Percentiles rank a stretch among this genome's conserved stretches.
These are phyloP conservation scores for Leccinellum luteum DNA, from an alignment of 768 basidiomycete genomes.

Conservation along the genomic window DNA sequence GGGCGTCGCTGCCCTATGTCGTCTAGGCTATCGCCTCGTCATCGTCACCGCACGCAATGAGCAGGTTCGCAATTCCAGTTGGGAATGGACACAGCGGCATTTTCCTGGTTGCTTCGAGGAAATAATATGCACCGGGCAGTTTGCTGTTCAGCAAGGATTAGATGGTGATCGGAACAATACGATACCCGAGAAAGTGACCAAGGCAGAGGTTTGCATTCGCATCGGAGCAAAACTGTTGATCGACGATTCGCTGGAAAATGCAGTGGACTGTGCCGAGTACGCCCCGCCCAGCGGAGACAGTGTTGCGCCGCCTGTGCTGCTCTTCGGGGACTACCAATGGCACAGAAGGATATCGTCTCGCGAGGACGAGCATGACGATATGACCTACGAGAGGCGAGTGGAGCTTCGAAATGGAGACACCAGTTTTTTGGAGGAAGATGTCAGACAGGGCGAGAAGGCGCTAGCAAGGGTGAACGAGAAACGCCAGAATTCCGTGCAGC, in stretches of 20 bases:
- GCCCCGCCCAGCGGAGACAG: conserved; percentile 8
- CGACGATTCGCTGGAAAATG: conserved; percentile 82
- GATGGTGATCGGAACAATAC: conserved; percentile 31
- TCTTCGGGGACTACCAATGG: conserved; percentile 81
- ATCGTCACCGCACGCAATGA: conserved; percentile 74
- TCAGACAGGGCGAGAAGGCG: conserved; percentile 26
- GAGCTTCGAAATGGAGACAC: conserved; percentile 43
- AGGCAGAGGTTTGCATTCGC: conserved; percentile 69
- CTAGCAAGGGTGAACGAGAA: conserved; percentile 44
- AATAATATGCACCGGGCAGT: conserved; percentile 74
- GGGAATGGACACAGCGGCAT: conserved; percentile 64
- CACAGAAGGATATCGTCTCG: conserved; percentile 55
- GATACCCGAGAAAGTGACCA: conserved; percentile 55
- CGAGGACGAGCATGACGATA: conserved; percentile 46
- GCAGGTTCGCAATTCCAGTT: conserved; percentile 53
- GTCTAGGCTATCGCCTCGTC: conserved; percentile 65
- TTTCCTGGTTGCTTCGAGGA: conserved; percentile 63
- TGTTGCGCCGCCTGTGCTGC: conserved; percentile 52
- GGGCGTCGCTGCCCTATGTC: conserved; percentile 51
- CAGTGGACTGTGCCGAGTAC: conserved; percentile 50
- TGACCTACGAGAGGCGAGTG: conserved; percentile 51
- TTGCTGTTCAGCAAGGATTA: conserved; percentile 45
- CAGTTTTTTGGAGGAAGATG: conserved; percentile 57
- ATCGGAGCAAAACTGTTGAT: conserved; percentile 65
- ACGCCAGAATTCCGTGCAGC: conserved; percentile 41